Evolutionary conservation across 1,284 basidiomycete genomes (phyloP), one percentile per base, ranked within the genome.

Genomic region (Ganoderma meredithae): DNA sequence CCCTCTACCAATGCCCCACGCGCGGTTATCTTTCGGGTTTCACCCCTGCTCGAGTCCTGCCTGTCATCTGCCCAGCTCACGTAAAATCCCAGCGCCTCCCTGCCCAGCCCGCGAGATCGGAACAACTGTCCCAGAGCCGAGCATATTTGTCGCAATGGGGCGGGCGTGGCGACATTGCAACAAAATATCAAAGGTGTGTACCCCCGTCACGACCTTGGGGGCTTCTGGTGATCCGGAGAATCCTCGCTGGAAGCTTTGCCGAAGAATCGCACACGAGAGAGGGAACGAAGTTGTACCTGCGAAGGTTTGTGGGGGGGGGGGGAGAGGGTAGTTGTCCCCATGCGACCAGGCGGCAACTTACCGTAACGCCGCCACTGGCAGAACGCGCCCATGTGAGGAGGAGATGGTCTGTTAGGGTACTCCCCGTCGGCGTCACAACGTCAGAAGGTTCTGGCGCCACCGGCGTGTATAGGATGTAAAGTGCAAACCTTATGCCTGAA

Each of bases 1-100:
- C 22, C n/a, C 5, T 55, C 22, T 52, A 27, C 47, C 47, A 15
- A 52, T 52, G 9, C 58, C 40, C 22, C 58, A 60, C 22, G 39
- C 58, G 40, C 58, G 58, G 39, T 60, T 40, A 60, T 40, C 58
- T 60, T 41, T 60, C 58, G 58, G 22, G 58, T 60, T 60, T 60
- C 58, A 60, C 31, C 55, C 39, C 9, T 39, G 13, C 36, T 36
- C 33, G 33, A 58, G 55, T 22, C 36, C 58, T 41, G 25, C 8
- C 36, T 36, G 39, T 40, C 36, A 19, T n/a, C 36, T 17, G n/a
- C 5, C 12, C 36, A 8, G 4, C 31, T 60, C 39, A 60, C 58
- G 58, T 60, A 60, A 60, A 59, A 25, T 47, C 22, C 19, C 39
- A 5, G 47, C 47, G 47, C 47, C 13, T 52, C 22, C 47, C 27